Conservation (phyloP, 495 filamentous ascomycete genomes). For the Penicillium samsonianum region DNA sequence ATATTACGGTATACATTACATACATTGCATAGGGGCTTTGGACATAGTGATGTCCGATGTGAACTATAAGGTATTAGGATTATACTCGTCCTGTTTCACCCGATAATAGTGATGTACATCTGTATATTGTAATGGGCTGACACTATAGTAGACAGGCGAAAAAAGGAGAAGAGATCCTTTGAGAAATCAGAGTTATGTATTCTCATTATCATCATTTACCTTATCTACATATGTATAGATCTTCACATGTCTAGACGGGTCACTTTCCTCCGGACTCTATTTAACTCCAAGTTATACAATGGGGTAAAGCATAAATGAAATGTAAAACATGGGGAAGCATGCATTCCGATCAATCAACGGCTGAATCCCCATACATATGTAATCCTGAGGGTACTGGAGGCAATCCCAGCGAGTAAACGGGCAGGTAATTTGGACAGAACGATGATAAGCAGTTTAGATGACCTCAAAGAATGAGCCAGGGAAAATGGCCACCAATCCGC, state of each 20-base stretch:
- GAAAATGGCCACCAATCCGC: conserved; percentile 27
- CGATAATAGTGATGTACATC: background rate
- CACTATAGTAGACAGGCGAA: conserved; percentile 11
- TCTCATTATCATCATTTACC: conserved; percentile 33
- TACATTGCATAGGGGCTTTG: background rate
- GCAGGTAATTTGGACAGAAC: conserved; percentile 3
- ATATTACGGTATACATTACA: background rate
- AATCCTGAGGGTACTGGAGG: conserved; percentile 11
- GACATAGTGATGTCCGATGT: background rate
- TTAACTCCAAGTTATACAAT: background rate
- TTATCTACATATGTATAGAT: conserved; percentile 28
- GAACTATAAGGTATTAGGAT: background rate
- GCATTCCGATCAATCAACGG: background rate
- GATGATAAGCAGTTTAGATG: conserved; percentile 31
- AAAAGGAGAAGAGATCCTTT: conserved; percentile 14
- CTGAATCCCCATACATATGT: background rate
- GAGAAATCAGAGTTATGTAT: conserved; percentile 31
- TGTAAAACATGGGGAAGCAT: background rate
- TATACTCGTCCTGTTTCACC: background rate
- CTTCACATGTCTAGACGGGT: conserved; percentile 32
- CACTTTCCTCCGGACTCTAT: conserved; percentile 1
- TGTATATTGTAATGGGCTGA: background rate
- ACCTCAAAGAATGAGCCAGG: conserved; percentile 33
- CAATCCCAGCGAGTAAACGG: conserved; percentile 12
- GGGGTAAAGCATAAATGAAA: background rate